These are phyloP conservation scores for Pouteria glomerata DNA, from an alignment of 148 eudicot species.

Conservation along the genomic window DNA sequence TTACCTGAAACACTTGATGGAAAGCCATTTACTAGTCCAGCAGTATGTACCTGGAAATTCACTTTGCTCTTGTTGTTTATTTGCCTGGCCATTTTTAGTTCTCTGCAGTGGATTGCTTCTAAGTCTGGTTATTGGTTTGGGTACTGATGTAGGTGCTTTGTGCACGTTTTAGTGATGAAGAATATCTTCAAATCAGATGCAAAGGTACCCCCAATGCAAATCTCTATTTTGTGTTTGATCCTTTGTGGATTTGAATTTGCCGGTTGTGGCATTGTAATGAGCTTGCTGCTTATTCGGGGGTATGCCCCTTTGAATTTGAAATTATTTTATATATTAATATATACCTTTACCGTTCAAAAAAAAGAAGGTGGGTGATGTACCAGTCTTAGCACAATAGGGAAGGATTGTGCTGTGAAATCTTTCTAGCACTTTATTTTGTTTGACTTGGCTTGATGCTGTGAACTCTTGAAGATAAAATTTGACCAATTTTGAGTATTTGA, in stretches of 20 bases:
- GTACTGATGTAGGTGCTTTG: constrained; percentile 58
- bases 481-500: neutral
- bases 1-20: constrained; percentile 74
- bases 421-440: neutral
- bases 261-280: no score
- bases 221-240: neutral
- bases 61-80: constrained; percentile 1
- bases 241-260: no score
- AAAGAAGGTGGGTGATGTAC: neutral
- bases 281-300: no score
- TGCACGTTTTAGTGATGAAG: constrained; percentile 82
- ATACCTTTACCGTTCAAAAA: no score
- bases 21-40: constrained; percentile 48
- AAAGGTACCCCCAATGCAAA: constrained; percentile 45
- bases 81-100: no score
- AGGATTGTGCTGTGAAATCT: no score
- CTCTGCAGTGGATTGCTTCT: neutral
- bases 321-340: no score
- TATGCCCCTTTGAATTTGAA: no score
- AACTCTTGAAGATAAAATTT: no score
- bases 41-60: constrained; percentile 36
- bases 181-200: constrained; percentile 68
- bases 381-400: neutral
- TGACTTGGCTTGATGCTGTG: neutral
- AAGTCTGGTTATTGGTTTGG: neutral